Evolutionary conservation across 192 early-diverging fungal genomes (phyloP), one percentile per base, ranked within the genome.

Genomic region (Umbelopsis sp.): DNA sequence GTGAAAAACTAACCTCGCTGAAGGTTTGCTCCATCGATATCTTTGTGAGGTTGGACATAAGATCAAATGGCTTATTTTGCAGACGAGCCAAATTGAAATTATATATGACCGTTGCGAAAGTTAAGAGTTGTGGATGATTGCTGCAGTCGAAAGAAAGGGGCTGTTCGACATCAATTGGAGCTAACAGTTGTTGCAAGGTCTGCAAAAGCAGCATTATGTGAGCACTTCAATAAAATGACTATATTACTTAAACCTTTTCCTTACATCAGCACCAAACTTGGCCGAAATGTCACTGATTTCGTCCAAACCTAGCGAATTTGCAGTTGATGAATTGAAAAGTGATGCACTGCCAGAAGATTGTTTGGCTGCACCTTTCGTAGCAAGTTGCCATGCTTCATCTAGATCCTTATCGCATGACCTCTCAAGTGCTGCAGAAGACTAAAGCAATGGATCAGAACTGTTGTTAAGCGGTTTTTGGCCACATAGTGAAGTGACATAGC

Each of bases 111-210:
- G 24, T 62, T 22, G 56, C 56, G 34, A 29, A 62, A 3, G 31
- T 34, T n/a, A 62, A 34, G 34, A 62, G 56, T 1, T 62, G 56
- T 34, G 56, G 56, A 20, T 62, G 56, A n/a, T 22, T 29, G 14
- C 29, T 62, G 17, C 14, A 14, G 31, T 62, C 56, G 56, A 62
- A 62, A 14, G 56, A 32, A 12, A 62, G 32, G 7, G 56, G 56
- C 29, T 62, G 56, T 20, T 62, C 56, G 16, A 34, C 56, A 32
- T 62, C 31, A 7, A 32, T 62, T 62, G 56, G 56, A 20, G 56
- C 56, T 31, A 62, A 34, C 31, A 62, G n/a, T 36, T 62, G 56
- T 62, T 62, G 56, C 29, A 62, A 62, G 34, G 56, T 62, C 56
- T 62, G 10, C 12, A 20, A 62, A 34, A 4, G 2, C 17, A 31